phyloP scores from a whole-genome alignment of 352 stramenopile genomes.

The Phytopythium montanum region DNA sequence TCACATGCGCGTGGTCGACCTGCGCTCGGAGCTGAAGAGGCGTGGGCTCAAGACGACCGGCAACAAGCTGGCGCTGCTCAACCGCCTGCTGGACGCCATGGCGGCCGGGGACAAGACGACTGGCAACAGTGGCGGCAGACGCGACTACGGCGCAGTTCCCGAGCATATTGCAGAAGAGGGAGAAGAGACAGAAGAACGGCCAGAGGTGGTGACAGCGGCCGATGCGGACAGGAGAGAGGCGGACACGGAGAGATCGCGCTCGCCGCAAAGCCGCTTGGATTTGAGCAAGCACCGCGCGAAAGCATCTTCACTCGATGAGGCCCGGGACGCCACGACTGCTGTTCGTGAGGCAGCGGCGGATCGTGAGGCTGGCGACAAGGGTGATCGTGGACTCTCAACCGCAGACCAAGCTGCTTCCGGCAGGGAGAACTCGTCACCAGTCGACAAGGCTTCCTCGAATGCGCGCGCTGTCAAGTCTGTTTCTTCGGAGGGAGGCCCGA shows the following conservation, averaged over 20 bases:
- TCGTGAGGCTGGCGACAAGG: slow-evolving; percentile 19
- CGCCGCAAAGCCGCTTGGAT: neutral
- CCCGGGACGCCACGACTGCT: neutral
- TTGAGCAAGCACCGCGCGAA: neutral
- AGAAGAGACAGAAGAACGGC: neutral
- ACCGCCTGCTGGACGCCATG: slow-evolving; percentile 46
- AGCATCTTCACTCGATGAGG: neutral
- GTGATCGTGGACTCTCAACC: neutral
- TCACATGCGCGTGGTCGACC: slow-evolving; percentile 44
- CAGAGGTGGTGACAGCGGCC: neutral
- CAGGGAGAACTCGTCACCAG: neutral
- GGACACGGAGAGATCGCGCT: neutral
- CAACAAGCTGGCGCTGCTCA: slow-evolving; percentile 45
- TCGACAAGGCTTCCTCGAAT: neutral
- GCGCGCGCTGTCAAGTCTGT: neutral
- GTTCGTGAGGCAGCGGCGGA: slow-evolving; percentile 13
- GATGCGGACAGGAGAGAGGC: neutral
- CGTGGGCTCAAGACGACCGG: slow-evolving; percentile 47
- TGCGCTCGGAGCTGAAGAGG: slow-evolving; percentile 57
- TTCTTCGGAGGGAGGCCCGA: neutral
- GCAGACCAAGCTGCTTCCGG: neutral
- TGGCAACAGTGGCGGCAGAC: neutral
- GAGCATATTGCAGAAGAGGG: slow-evolving; percentile 9
- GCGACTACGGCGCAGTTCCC: neutral
- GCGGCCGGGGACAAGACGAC: slow-evolving; percentile 32